Evolutionary conservation across 441 rosid genomes (phyloP).

Genomic region (Erodium texanum): DNA sequence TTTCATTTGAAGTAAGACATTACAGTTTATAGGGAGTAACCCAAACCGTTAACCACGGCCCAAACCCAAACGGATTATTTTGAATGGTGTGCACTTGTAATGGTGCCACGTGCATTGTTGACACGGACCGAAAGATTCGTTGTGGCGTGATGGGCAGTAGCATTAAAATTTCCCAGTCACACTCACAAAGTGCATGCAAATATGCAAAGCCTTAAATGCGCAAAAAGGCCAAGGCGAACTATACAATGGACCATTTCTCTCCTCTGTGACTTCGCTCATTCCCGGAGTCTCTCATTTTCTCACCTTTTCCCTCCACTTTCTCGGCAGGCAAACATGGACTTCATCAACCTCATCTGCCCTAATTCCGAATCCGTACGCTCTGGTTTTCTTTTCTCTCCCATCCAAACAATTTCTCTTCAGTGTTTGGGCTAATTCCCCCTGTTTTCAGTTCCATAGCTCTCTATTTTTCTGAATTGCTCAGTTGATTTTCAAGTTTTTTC

Average conservation of each 20-base stretch:
- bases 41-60: too few species aligned
- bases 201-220: not conserved
- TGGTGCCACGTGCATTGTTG: not conserved
- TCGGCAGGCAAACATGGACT: slow-evolving; percentile 19
- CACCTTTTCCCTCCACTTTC: too few species aligned
- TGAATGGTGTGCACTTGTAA: not conserved
- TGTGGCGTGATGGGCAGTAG: not conserved
- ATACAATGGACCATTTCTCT: not conserved
- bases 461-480: not conserved
- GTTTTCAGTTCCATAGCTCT: not conserved
- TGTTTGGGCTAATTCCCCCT: not conserved
- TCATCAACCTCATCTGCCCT: slow-evolving; percentile 33
- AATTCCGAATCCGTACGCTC: slow-evolving; percentile 37
- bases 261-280: not conserved
- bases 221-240: not conserved
- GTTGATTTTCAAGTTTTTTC: not conserved
- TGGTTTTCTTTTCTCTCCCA: not conserved
- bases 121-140: not conserved
- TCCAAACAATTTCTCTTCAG: not conserved
- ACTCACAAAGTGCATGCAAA: not conserved
- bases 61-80: too few species aligned
- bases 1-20: too few species aligned
- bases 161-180: not conserved
- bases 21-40: too few species aligned
- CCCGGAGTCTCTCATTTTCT: not conserved